phyloP scores from a whole-genome alignment of 257 asterid genomes.

The Misopates orontium region DNA sequence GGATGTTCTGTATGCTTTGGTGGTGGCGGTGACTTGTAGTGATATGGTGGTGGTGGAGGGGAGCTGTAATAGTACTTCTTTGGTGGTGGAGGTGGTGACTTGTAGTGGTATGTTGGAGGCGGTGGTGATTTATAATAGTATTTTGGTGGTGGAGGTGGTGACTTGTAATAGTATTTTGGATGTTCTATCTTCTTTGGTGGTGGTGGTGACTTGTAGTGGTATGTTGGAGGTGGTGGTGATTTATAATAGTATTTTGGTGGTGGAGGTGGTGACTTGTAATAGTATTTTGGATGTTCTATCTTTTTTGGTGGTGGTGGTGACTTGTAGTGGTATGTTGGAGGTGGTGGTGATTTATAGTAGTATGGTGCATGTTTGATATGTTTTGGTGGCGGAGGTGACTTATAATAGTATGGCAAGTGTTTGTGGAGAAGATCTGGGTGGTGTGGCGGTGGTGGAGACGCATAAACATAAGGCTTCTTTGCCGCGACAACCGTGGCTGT shows the following conservation, averaged over 20 bases:
- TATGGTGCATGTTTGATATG: background rate
- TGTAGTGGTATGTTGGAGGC: background rate
- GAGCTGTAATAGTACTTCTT: no score
- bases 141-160: conserved; percentile 25
- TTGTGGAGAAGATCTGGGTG: background rate
- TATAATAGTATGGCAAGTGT: background rate
- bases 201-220: conserved; percentile 15
- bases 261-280: no score
- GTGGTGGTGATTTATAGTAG: no score
- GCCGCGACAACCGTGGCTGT: conserved; percentile 17
- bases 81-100: conserved; percentile 18
- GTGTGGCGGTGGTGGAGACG: background rate
- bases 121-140: conserved; percentile 23
- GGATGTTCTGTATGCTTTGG: no score
- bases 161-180: background rate
- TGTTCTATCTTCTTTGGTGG: conserved; percentile 7
- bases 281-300: no score
- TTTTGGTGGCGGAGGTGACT: conserved; percentile 5
- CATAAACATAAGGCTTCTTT: conserved; percentile 15
- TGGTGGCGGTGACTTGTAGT: no score
- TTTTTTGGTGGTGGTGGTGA: no score
- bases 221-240: no score
- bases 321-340: no score
- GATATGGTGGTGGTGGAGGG: no score
- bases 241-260: no score